phyloP scores from a whole-genome alignment of 78 protist genomes.

The Dictyostelium brefeldianum region DNA sequence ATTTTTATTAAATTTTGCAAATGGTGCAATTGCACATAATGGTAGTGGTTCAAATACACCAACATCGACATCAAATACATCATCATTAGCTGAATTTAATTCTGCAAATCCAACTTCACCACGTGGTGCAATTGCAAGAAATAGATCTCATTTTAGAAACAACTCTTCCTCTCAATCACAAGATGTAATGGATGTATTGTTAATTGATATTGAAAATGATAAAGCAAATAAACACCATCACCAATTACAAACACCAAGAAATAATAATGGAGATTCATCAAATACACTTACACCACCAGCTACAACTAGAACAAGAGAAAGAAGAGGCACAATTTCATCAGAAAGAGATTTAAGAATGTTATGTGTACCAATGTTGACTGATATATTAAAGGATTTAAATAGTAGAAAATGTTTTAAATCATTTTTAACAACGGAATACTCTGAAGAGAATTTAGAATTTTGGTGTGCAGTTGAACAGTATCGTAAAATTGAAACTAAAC shows the following conservation, averaged over 20 bases:
- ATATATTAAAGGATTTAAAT: slow-evolving; percentile 13
- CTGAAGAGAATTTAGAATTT: slow-evolving; percentile 55
- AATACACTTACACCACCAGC: background rate
- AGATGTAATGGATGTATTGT: background rate
- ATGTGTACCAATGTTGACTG: background rate
- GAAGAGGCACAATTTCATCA: slow-evolving; percentile 55
- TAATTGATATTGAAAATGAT: background rate
- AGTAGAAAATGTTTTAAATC: slow-evolving; percentile 30
- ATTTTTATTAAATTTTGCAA: background rate
- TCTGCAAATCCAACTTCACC: slow-evolving; percentile 6
- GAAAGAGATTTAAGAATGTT: slow-evolving; percentile 52
- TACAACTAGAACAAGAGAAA: slow-evolving; percentile 5
- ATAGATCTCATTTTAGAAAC: slow-evolving; percentile 15
- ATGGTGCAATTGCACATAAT: background rate
- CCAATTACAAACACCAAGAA: too few relatives aligned
- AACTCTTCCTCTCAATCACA: background rate
- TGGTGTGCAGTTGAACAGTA: slow-evolving; percentile 39
- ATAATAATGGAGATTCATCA: background rate
- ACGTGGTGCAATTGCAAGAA: background rate
- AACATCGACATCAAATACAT: background rate
- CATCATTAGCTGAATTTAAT: slow-evolving; percentile 21
- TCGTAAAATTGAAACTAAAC: background rate
- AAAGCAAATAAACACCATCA: background rate
- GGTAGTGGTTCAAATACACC: slow-evolving; percentile 14
- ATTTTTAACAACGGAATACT: slow-evolving; percentile 57